A percentile compares a stretch with the other conserved stretches of the same genome.
These are phyloP conservation scores for Botrytis byssoidea DNA, from an alignment of 2,329 filamentous ascomycete genomes.

Conservation along the genomic window DNA sequence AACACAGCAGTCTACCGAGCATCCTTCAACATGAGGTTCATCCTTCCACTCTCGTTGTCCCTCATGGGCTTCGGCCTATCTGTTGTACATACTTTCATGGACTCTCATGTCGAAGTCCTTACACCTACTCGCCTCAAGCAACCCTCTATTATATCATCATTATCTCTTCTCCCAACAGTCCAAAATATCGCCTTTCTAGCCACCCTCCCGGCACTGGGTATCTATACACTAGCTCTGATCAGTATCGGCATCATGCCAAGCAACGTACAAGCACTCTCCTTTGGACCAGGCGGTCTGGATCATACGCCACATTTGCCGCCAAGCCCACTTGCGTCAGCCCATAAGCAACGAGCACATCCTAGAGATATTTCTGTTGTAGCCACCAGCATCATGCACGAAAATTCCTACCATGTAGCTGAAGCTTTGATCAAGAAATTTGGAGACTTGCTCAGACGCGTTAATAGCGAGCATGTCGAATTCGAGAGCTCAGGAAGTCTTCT, in stretches of 20 bases:
- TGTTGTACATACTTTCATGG: not conserved
- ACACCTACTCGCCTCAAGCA: not conserved
- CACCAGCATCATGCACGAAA: not conserved
- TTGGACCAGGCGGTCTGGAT: too few relatives aligned
- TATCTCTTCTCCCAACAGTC: not conserved
- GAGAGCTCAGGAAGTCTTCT: not conserved
- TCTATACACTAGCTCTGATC: not conserved
- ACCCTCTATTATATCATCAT: not conserved
- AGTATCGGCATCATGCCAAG: conserved; percentile 11
- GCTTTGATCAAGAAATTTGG: not conserved
- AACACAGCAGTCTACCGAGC: not conserved
- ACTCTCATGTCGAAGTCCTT: not conserved
- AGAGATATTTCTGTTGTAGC: not conserved
- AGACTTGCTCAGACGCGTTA: not conserved
- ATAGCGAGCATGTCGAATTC: not conserved
- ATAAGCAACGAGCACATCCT: not conserved
- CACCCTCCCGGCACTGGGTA: not conserved
- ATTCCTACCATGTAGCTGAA: not conserved
- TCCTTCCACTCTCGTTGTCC: not conserved
- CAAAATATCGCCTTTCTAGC: not conserved
- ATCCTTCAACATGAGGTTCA: not conserved
- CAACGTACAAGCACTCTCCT: not conserved
- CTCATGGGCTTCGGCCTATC: not conserved
- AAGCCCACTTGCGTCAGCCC: too few relatives aligned
- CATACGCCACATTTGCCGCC: too few relatives aligned